phyloP scores from a whole-genome alignment of 2,329 filamentous ascomycete species.

The Diplodia intermedia region DNA sequence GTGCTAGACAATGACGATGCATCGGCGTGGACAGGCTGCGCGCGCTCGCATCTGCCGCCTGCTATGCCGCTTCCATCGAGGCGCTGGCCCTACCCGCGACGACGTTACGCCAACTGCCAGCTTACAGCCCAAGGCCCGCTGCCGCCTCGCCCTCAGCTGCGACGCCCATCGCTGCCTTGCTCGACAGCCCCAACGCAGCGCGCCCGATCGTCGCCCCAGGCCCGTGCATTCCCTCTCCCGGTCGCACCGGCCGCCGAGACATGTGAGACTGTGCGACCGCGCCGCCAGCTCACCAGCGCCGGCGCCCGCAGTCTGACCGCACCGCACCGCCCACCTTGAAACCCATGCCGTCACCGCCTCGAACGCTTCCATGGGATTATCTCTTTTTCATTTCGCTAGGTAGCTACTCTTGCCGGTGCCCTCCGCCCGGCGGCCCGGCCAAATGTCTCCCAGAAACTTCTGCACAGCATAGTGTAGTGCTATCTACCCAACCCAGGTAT shows the following conservation, averaged over 20 bases:
- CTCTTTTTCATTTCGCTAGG: constrained; percentile 26
- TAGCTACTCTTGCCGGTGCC: constrained; percentile 11
- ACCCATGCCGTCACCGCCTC: constrained; percentile 13
- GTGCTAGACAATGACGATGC: constrained; percentile 12
- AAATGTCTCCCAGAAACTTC: constrained; percentile 22
- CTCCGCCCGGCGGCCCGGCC: constrained; percentile 10
- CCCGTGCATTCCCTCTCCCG: constrained; percentile 2
- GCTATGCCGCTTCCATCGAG: constrained; percentile 16
- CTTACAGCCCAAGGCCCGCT: constrained; percentile 11
- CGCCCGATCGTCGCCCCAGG: constrained; percentile 8
- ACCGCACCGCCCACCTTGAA: constrained; percentile 7
- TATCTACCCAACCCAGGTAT: constrained; percentile 32
- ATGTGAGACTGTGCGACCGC: constrained; percentile 26
- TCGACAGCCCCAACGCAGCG: neutral
- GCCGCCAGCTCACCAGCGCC: neutral
- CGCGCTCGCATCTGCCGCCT: constrained; percentile 1
- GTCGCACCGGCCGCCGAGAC: constrained; percentile 15
- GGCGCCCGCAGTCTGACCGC: neutral
- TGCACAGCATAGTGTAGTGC: constrained; percentile 18
- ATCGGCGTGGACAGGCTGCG: neutral
- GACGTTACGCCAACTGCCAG: constrained; percentile 9
- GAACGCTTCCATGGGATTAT: neutral
- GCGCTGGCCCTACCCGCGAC: constrained; percentile 11
- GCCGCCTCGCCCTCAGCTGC: constrained; percentile 5
- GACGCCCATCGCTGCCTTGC: constrained; percentile 13